Conservation (phyloP, 768 basidiomycete genomes). For the Lentinula raphanica region DNA sequence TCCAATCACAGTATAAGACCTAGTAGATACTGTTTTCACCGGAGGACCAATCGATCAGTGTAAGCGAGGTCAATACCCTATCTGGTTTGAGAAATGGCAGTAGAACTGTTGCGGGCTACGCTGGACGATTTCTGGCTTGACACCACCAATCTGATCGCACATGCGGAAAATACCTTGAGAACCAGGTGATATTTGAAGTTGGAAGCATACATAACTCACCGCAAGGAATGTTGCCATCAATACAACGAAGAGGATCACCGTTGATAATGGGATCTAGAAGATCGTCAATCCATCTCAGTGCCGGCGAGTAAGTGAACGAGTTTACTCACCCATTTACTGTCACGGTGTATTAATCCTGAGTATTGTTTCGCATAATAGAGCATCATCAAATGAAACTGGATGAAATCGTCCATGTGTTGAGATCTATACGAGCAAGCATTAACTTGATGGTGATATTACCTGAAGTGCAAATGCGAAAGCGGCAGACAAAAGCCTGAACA, state of each 20-base stretch:
- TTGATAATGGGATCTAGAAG: not conserved
- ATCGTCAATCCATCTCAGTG: not conserved
- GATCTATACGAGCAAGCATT: not conserved
- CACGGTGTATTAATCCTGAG: not conserved
- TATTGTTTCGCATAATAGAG: not conserved
- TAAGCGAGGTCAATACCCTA: not conserved
- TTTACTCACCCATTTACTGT: constrained; percentile 1
- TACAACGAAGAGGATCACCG: not conserved
- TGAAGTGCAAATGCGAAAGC: not conserved
- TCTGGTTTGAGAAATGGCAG: not conserved
- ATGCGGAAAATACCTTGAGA: no score
- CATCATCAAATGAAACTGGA: not conserved
- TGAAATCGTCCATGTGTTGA: no score
- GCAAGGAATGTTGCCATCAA: not conserved
- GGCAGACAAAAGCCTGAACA: not conserved
- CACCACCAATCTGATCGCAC: not conserved
- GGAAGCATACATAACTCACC: not conserved
- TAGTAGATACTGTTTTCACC: not conserved
- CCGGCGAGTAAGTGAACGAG: not conserved
- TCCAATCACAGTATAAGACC: not conserved
- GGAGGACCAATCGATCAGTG: no score
- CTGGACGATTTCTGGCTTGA: not conserved
- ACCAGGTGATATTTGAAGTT: no score
- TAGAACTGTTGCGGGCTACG: not conserved
- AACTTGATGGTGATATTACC: not conserved